Conservation (phyloP, 2,329 filamentous ascomycete species). For the Shiraia sp. region DNA sequence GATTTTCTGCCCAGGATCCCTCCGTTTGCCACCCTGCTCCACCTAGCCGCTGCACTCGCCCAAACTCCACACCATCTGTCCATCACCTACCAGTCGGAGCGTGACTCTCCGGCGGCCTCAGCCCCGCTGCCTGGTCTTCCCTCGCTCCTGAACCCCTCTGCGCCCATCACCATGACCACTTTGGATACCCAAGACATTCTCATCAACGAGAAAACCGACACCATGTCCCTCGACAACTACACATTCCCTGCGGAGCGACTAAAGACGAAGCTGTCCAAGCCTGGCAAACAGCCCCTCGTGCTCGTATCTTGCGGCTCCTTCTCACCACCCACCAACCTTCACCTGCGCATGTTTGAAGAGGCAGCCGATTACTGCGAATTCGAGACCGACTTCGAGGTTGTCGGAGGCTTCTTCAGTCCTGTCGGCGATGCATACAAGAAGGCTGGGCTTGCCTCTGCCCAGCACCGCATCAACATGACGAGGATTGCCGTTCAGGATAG, state of each 20-base stretch:
- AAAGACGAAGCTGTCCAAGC: slow-evolving; percentile 58
- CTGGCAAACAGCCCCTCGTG: slow-evolving; percentile 64
- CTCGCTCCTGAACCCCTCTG: slow-evolving; percentile 1
- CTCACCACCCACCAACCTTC: slow-evolving; percentile 74
- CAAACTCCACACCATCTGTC: too few relatives aligned
- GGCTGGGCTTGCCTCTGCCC: slow-evolving; percentile 72
- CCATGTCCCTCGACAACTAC: slow-evolving; percentile 55
- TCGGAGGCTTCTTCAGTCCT: slow-evolving; percentile 84
- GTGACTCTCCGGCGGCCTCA: slow-evolving; percentile 12
- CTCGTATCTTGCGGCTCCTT: slow-evolving; percentile 73
- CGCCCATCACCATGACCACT: slow-evolving; percentile 28
- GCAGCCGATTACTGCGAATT: slow-evolving; percentile 78
- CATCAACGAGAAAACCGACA: slow-evolving; percentile 25
- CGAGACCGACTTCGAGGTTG: slow-evolving; percentile 73
- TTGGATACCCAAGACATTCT: slow-evolving; percentile 21
- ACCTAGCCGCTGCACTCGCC: too few relatives aligned
- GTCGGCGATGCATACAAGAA: slow-evolving; percentile 79
- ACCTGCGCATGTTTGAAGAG: slow-evolving; percentile 88
- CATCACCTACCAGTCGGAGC: slow-evolving; percentile 10
- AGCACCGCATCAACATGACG: slow-evolving; percentile 83
- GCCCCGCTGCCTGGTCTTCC: slow-evolving; percentile 8
- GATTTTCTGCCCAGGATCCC: too few relatives aligned
- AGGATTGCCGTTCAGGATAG: slow-evolving; percentile 76
- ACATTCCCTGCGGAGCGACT: slow-evolving; percentile 65
- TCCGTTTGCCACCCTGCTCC: too few relatives aligned